Evolutionary conservation across 2,329 filamentous ascomycete genomes (phyloP).

Genomic region (Bretziella fagacearum): DNA sequence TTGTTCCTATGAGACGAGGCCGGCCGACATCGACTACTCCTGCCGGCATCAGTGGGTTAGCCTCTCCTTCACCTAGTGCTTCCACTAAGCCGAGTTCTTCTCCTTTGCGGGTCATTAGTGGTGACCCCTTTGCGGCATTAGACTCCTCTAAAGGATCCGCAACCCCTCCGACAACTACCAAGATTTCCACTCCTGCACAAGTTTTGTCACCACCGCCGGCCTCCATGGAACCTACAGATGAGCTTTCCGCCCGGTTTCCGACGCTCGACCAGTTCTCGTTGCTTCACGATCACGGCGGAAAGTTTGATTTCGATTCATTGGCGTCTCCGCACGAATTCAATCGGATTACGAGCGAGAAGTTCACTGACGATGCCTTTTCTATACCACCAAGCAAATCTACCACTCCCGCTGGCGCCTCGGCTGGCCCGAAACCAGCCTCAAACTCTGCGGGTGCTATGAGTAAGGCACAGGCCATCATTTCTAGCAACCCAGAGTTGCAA

Average conservation of each 20-base stretch:
- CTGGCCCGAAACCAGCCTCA: conserved; percentile 19
- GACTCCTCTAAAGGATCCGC: conserved; percentile 40
- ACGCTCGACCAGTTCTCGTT: conserved; percentile 86
- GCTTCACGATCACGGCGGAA: conserved; percentile 64
- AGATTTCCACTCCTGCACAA: not conserved
- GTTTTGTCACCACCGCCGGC: conserved; percentile 4
- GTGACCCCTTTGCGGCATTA: conserved; percentile 80
- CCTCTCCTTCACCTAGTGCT: conserved; percentile 23
- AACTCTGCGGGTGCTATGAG: conserved; percentile 33
- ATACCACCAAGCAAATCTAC: conserved; percentile 23
- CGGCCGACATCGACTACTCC: conserved; percentile 30
- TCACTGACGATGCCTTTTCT: conserved; percentile 74
- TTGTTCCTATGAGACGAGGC: conserved; percentile 85
- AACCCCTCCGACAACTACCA: not conserved
- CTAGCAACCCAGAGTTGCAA: conserved; percentile 43
- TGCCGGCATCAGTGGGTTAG: conserved; percentile 14
- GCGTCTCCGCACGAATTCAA: conserved; percentile 37
- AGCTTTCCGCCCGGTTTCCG: conserved; percentile 72
- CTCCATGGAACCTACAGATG: conserved; percentile 40
- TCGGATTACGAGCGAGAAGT: conserved; percentile 52
- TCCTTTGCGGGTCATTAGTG: conserved; percentile 48
- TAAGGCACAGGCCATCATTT: conserved; percentile 46
- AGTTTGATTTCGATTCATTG: conserved; percentile 65
- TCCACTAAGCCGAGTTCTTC: conserved; percentile 46
- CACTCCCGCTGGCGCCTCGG: conserved; percentile 2